phyloP scores from a whole-genome alignment of 352 stramenopile genomes.

The Pythium sp. region DNA sequence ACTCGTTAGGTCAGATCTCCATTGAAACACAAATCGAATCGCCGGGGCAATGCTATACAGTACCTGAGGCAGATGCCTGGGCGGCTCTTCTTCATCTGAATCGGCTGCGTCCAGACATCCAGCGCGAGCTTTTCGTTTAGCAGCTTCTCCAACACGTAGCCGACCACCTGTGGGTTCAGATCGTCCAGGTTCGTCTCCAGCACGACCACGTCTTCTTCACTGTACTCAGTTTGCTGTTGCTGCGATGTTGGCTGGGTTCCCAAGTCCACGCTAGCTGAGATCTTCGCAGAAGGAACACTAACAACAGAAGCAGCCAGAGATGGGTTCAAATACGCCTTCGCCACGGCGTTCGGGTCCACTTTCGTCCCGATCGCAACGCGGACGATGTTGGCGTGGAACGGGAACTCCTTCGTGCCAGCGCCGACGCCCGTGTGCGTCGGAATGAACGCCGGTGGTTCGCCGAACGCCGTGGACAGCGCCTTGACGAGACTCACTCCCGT shows the following conservation, averaged over 20 bases:
- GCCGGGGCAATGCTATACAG: too few species aligned
- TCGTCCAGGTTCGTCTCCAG: conserved; percentile 92
- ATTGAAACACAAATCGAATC: not conserved
- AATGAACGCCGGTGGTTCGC: conserved; percentile 73
- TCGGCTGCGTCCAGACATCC: conserved; percentile 87
- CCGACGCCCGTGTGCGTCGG: conserved; percentile 74
- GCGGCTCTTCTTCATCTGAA: conserved; percentile 92
- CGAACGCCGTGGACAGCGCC: conserved; percentile 72
- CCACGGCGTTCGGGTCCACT: conserved; percentile 24
- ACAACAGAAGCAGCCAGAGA: not conserved
- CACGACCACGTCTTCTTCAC: conserved; percentile 58
- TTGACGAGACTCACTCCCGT: conserved; percentile 95
- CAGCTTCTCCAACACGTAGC: conserved; percentile 72
- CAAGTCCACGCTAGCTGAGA: not conserved
- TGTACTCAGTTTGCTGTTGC: not conserved
- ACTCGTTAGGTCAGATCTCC: not conserved
- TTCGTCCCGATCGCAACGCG: conserved; percentile 79
- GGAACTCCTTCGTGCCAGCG: conserved; percentile 89
- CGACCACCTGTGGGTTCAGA: conserved; percentile 83
- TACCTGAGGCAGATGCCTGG: conserved; percentile 74
- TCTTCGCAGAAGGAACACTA: not conserved
- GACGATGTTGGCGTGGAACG: conserved; percentile 88
- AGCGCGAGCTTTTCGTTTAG: conserved; percentile 53
- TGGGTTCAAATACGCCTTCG: conserved; percentile 40
- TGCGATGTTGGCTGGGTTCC: not conserved